phyloP scores from a whole-genome alignment of 2,329 filamentous ascomycete genomes.

The Ophiostoma populinum region DNA sequence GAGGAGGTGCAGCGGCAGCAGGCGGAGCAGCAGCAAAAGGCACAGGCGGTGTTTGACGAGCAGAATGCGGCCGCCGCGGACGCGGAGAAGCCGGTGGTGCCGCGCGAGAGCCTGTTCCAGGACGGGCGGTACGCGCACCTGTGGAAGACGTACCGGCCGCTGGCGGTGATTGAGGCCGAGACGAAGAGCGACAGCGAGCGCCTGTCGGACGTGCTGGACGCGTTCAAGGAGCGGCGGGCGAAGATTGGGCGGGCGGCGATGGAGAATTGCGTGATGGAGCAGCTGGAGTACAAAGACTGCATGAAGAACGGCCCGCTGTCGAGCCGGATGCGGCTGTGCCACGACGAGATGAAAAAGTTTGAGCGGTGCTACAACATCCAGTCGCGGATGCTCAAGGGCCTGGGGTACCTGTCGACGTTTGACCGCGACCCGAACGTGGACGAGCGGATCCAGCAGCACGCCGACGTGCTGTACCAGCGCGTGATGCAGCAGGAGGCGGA shows the following conservation, averaged over 20 bases:
- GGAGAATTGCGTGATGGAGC: conserved; percentile 85
- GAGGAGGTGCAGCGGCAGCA: conserved; percentile 12
- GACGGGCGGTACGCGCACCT: conserved; percentile 61
- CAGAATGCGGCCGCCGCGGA: conserved; percentile 5
- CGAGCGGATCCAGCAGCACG: conserved; percentile 89
- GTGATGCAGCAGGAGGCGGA: conserved; percentile 68
- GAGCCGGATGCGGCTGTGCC: conserved; percentile 64
- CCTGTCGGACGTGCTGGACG: conserved; percentile 61
- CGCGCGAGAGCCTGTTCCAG: conserved; percentile 34
- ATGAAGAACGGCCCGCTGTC: conserved; percentile 54
- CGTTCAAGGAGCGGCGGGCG: conserved; percentile 66
- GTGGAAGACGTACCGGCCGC: conserved; percentile 80
- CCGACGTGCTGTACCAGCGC: conserved; percentile 74
- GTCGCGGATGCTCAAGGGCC: conserved; percentile 70
- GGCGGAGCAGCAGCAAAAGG: conserved; percentile 11
- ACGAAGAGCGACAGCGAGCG: conserved; percentile 64
- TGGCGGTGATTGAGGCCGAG: conserved; percentile 49
- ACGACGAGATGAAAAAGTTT: conserved; percentile 57
- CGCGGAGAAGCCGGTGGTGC: conserved; percentile 18
- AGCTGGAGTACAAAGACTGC: conserved; percentile 68
- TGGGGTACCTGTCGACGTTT: conserved; percentile 64
- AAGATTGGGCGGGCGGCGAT: conserved; percentile 66
- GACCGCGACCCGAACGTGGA: conserved; percentile 51
- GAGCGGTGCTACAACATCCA: conserved; percentile 84
- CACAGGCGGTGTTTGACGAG: conserved; percentile 3